phyloP scores from a whole-genome alignment of 2,329 filamentous ascomycete species.

The Ophiosphaerella herpotricha region DNA sequence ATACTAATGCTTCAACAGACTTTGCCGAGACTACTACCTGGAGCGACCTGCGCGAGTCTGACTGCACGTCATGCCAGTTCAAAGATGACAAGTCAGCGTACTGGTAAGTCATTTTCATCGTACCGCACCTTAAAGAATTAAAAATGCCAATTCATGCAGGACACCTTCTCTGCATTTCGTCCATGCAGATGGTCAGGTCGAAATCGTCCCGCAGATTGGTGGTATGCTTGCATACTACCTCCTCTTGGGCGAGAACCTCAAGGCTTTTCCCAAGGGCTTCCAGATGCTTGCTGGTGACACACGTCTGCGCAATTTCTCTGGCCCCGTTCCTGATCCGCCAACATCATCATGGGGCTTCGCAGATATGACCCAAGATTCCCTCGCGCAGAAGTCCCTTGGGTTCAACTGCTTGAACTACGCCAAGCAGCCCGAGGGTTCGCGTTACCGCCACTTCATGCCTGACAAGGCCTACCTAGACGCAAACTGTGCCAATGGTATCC shows the following conservation, averaged over 20 bases:
- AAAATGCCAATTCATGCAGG: conserved; percentile 19
- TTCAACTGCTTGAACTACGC: conserved; percentile 95
- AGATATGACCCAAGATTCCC: conserved; percentile 69
- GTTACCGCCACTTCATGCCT: conserved; percentile 82
- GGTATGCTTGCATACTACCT: conserved; percentile 73
- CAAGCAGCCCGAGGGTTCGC: conserved; percentile 66
- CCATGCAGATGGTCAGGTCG: conserved; percentile 65
- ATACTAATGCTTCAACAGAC: conserved; percentile 35
- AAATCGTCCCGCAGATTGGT: conserved; percentile 65
- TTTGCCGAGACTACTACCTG: conserved; percentile 68
- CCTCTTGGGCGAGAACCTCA: conserved; percentile 70
- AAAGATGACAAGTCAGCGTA: conserved; percentile 49
- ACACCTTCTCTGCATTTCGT: conserved; percentile 73
- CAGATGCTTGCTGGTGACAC: conserved; percentile 72
- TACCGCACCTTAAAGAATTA: not conserved
- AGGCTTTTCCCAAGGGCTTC: conserved; percentile 72
- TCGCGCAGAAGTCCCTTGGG: conserved; percentile 81
- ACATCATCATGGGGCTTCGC: conserved; percentile 71
- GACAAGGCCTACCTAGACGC: conserved; percentile 78
- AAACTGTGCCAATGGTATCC: conserved; percentile 80
- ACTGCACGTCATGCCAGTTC: conserved; percentile 70
- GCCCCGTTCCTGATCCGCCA: conserved; percentile 66
- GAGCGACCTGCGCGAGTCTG: conserved; percentile 63
- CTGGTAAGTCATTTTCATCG: conserved; percentile 28
- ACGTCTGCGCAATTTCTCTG: conserved; percentile 57